These are phyloP conservation scores for Paraphaeosphaeria sporulosa DNA, from an alignment of 2,329 filamentous ascomycete species.

Conservation along the genomic window DNA sequence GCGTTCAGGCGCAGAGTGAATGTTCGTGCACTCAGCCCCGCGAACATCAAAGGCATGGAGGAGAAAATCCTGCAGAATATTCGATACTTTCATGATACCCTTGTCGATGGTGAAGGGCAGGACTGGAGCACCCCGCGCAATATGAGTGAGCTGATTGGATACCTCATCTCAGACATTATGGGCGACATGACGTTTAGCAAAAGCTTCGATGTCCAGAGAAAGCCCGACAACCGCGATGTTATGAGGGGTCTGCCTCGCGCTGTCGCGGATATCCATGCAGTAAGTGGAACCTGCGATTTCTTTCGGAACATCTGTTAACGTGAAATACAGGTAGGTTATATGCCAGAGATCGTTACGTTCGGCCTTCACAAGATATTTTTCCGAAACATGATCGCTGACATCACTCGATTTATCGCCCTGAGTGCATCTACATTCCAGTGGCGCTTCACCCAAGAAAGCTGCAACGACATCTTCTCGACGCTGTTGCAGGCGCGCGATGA, in stretches of 20 bases:
- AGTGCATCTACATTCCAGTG: slow-evolving; percentile 13
- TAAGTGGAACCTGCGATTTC: background rate
- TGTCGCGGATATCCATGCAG: slow-evolving; percentile 15
- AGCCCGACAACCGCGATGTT: slow-evolving; percentile 17
- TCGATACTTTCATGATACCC: slow-evolving; percentile 11
- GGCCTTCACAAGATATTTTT: slow-evolving; percentile 40
- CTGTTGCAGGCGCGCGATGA: slow-evolving; percentile 50
- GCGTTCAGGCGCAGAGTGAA: slow-evolving; percentile 13
- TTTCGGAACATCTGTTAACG: background rate
- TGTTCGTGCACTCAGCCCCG: slow-evolving; percentile 12
- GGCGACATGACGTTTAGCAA: slow-evolving; percentile 46
- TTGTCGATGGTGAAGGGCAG: slow-evolving; percentile 4
- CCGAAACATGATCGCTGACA: slow-evolving; percentile 35
- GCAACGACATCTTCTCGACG: slow-evolving; percentile 50
- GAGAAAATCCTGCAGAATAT: slow-evolving; percentile 19
- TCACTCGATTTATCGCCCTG: slow-evolving; percentile 25
- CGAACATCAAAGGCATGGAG: slow-evolving; percentile 16
- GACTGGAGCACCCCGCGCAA: slow-evolving; percentile 18
- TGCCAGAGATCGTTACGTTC: slow-evolving; percentile 27
- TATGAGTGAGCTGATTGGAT: slow-evolving; percentile 14
- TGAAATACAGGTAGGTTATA: slow-evolving; percentile 12
- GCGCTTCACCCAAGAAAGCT: slow-evolving; percentile 17
- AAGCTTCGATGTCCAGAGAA: slow-evolving; percentile 14
- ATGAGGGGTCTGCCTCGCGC: slow-evolving; percentile 7
- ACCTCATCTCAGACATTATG: slow-evolving; percentile 43